Evolutionary conservation across 352 stramenopile species (phyloP).

Genomic region (Pythium grandisporangium): DNA sequence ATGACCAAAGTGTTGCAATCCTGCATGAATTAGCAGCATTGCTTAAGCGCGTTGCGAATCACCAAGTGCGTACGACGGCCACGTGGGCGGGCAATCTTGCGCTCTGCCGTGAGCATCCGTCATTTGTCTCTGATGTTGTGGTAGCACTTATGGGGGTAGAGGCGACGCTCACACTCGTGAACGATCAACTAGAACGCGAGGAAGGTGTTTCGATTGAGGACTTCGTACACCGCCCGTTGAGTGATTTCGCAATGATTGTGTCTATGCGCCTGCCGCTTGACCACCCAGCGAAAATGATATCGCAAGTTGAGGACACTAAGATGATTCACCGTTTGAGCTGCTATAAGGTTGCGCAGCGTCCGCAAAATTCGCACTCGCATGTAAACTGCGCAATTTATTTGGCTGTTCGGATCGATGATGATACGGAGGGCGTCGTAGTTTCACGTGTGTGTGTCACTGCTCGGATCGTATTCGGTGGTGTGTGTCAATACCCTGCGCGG

Average conservation of each 20-base stretch:
- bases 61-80: conserved; percentile 38
- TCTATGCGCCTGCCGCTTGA: conserved; percentile 16
- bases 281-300: background rate
- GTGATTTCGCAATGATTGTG: conserved; percentile 17
- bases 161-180: conserved; percentile 18
- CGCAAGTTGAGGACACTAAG: background rate
- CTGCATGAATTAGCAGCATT: conserved; percentile 28
- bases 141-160: conserved; percentile 23
- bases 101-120: conserved; percentile 26
- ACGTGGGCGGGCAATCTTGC: conserved; percentile 20
- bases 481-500: conserved; percentile 13
- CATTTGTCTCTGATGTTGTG: conserved; percentile 45
- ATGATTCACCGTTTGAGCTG: conserved; percentile 15
- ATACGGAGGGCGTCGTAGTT: no score
- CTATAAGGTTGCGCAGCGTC: conserved; percentile 42
- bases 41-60: conserved; percentile 36
- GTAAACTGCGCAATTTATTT: conserved; percentile 41
- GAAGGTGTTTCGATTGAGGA: conserved; percentile 11
- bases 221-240: conserved; percentile 11
- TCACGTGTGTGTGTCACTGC: conserved; percentile 8
- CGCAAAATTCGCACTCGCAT: conserved; percentile 43
- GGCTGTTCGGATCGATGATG: conserved; percentile 2
- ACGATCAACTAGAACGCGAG: conserved; percentile 8
- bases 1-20: conserved; percentile 2
- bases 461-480: conserved; percentile 25